phyloP scores from a whole-genome alignment of 1,139 yeast genomes.

The Candida sp. region DNA sequence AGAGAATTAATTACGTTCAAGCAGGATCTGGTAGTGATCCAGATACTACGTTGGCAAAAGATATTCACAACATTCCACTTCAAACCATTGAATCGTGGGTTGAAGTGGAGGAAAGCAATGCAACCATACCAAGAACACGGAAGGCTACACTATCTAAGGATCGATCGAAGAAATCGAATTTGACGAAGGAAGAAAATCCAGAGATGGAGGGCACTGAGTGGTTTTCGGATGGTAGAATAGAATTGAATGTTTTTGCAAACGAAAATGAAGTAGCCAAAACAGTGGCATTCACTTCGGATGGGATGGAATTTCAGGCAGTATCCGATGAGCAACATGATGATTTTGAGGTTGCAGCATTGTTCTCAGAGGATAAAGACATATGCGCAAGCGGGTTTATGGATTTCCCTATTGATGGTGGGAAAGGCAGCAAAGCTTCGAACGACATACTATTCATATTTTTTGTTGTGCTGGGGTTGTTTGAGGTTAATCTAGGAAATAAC shows the following conservation, averaged over 20 bases:
- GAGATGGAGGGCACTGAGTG: constrained; percentile 53
- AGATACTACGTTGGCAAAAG: constrained; percentile 31
- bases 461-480: constrained; percentile 67
- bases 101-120: constrained; percentile 36
- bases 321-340: constrained; percentile 39
- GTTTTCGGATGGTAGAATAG: constrained; percentile 46
- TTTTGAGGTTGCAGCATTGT: constrained; percentile 63
- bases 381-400: constrained; percentile 78
- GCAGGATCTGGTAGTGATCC: constrained; percentile 40
- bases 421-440: constrained; percentile 61
- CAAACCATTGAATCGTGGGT: constrained; percentile 60
- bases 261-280: constrained; percentile 41
- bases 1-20: constrained; percentile 62
- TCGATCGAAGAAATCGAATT: constrained; percentile 18
- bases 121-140: constrained; percentile 11
- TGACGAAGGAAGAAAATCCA: constrained; percentile 33
- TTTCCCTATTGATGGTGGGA: constrained; percentile 62
- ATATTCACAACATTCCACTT: constrained; percentile 42
- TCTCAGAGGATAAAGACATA: constrained; percentile 61
- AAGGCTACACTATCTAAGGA: constrained; percentile 11
- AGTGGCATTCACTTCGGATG: constrained; percentile 68
- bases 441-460: constrained; percentile 72
- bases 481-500: constrained; percentile 60
- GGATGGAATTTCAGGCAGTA: constrained; percentile 40
- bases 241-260: constrained; percentile 50